Base-by-base conservation (phyloP, 2,329 filamentous ascomycete species). In the Sporothrix brunneoviolacea region DNA sequence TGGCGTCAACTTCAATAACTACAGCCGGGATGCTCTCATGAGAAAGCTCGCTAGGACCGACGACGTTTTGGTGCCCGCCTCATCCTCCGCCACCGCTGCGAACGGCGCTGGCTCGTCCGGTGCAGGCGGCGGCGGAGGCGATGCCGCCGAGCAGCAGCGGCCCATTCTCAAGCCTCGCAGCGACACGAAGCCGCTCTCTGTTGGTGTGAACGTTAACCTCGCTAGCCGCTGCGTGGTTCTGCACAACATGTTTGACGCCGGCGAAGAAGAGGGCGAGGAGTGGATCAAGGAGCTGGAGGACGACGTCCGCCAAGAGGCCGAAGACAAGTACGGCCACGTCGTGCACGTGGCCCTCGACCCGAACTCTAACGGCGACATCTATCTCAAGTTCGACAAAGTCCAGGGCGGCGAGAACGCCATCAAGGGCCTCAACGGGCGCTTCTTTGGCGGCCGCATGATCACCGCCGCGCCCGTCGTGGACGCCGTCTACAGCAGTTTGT, bases 1-100 rank as follows among this genome's bases (percentile, higher is more conserved):
- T 46, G 93, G 93, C 64, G 91, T 98, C 70, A 97, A 97, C 73
- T 97, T 97, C 85, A 95, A 90, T 79, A 96, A 96, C 70, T 96
- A 95, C 75, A 95, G 89, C 77, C 88, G 93, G 72, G 90, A 97
- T 74, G 88, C 91, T 65, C 84, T 98, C 71, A 98, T 98, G 93
- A 83, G 89, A 70, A 96, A 97, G 74, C 87, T 98, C 70, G 91
- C 93, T 66, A 85, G 93, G 77, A 91, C 87, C 72, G 91, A 97
- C 71, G 90, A 97, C 43, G 32, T 12, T 28, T 10, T 28, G 24
- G n/a, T n/a, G n/a, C n/a, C n/a, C n/a, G n/a, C n/a, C n/a, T n/a
- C n/a, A n/a, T n/a, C n/a, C 33, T 10, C 21, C 5, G 30, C 27
- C 12, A 8, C 38, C 2, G 16, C 32, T n/a, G 15, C 35, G 21